Conservation (phyloP, 495 filamentous ascomycete species). For the Xylaria longipes region DNA sequence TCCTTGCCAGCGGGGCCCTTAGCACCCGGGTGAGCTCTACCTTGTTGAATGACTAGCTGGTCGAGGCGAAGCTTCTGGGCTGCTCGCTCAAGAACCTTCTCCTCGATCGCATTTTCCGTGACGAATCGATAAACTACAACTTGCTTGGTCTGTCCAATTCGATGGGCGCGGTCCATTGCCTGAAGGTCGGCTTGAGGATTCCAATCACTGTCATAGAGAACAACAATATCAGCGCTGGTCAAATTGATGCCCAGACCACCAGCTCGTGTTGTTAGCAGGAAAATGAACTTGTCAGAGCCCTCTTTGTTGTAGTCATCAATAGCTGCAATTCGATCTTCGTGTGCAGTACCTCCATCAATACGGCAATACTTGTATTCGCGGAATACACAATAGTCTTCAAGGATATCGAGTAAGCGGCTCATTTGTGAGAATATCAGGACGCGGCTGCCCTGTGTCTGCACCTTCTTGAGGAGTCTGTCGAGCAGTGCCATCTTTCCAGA, state of each 20-base stretch:
- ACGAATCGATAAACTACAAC: slow-evolving; percentile 96
- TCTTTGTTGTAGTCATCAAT: slow-evolving; percentile 99
- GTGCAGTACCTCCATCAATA: slow-evolving; percentile 96
- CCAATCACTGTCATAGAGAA: slow-evolving; percentile 99
- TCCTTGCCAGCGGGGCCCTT: slow-evolving; percentile 92
- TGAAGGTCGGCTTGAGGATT: slow-evolving; percentile 98
- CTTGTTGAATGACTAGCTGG: slow-evolving; percentile 99
- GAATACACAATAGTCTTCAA: slow-evolving; percentile 98
- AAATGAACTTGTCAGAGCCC: slow-evolving; percentile 95
- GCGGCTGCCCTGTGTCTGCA: slow-evolving; percentile 85
- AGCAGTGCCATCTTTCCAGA: slow-evolving; percentile 98
- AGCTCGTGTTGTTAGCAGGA: slow-evolving; percentile 95
- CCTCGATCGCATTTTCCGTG: slow-evolving; percentile 97
- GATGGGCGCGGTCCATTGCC: slow-evolving; percentile 98
- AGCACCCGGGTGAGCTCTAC: slow-evolving; percentile 87
- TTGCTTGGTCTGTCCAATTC: slow-evolving; percentile 98
- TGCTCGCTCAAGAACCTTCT: slow-evolving; percentile 96
- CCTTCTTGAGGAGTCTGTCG: slow-evolving; percentile 85
- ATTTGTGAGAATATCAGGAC: slow-evolving; percentile 99
- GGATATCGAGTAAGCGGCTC: slow-evolving; percentile 94
- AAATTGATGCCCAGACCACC: slow-evolving; percentile 99
- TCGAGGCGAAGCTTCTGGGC: slow-evolving; percentile 97
- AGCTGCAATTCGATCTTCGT: slow-evolving; percentile 95
- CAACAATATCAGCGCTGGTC: slow-evolving; percentile 93
- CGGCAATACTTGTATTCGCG: slow-evolving; percentile 94